Conservation (phyloP, 257 asterid species). For the Przewalskia tangutica region DNA sequence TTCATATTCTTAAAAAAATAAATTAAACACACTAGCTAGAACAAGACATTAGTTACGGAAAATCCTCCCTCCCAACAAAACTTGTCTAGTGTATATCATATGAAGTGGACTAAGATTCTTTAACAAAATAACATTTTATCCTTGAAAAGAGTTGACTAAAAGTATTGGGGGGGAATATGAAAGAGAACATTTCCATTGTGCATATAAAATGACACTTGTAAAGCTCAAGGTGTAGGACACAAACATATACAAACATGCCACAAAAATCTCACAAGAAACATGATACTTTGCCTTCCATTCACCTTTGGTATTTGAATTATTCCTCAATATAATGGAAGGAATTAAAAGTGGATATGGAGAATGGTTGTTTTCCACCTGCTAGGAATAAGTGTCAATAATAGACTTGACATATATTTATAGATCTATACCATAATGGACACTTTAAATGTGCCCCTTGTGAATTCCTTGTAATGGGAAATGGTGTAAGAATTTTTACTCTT, state of each 20-base stretch:
- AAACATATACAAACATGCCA: not conserved
- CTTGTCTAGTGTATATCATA: not conserved
- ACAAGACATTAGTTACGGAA: not conserved
- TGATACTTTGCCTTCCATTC: not conserved
- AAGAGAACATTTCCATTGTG: not conserved
- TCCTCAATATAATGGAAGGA: not conserved
- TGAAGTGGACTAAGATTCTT: not conserved
- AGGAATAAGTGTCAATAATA: not conserved
- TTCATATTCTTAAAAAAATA: too few relatives aligned
- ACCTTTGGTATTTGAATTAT: not conserved
- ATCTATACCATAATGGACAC: not conserved
- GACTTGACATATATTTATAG: not conserved
- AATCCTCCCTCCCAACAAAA: not conserved
- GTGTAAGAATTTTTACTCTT: not conserved
- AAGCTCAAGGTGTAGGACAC: not conserved
- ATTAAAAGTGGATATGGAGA: not conserved
- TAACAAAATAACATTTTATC: not conserved
- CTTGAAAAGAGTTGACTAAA: not conserved
- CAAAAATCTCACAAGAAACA: not conserved
- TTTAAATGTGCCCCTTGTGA: not conserved
- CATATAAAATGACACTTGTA: not conserved
- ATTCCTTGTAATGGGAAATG: not conserved
- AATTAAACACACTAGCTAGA: not conserved
- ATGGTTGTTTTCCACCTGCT: not conserved
- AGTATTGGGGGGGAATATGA: not conserved